Conservation (phyloP, 345 rosid species). For the Aegle marmelos region DNA sequence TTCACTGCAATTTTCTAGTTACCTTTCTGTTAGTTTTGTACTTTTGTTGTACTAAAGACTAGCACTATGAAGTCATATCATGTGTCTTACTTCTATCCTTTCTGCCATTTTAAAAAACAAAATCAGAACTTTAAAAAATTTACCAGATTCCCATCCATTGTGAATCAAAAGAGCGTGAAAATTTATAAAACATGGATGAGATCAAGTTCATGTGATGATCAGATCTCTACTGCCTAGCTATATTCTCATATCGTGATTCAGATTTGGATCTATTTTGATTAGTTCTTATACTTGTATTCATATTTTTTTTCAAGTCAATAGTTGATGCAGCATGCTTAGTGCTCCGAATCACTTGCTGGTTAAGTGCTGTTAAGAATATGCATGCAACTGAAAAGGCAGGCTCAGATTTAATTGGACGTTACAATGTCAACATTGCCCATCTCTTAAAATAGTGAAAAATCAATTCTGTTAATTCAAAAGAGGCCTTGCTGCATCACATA, state of each 20-base stretch:
- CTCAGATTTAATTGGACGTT: not conserved
- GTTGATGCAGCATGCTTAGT: not conserved
- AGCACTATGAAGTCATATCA: slow-evolving; percentile 21
- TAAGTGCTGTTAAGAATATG: not conserved
- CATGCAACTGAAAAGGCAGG: not conserved
- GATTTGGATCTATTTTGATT: slow-evolving; percentile 15
- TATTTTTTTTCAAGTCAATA: not conserved
- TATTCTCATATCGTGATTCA: not conserved
- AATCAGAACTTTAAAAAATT: not conserved
- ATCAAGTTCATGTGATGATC: slow-evolving; percentile 25
- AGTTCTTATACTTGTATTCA: not conserved
- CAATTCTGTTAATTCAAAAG: not conserved
- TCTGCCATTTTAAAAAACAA: not conserved
- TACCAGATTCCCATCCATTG: slow-evolving; percentile 12
- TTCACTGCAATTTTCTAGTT: not conserved
- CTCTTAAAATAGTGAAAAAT: not conserved
- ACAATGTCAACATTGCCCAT: not conserved
- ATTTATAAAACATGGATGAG: not conserved
- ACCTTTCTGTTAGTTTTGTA: not conserved
- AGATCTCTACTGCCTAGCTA: not conserved
- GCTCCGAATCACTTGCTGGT: not conserved
- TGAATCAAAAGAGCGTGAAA: not conserved
- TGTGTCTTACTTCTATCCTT: slow-evolving; percentile 12
- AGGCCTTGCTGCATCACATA: not conserved
- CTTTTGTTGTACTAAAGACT: slow-evolving; percentile 1